Evolutionary conservation across 257 asterid species (phyloP).

Genomic region (Petunia secreta): DNA sequence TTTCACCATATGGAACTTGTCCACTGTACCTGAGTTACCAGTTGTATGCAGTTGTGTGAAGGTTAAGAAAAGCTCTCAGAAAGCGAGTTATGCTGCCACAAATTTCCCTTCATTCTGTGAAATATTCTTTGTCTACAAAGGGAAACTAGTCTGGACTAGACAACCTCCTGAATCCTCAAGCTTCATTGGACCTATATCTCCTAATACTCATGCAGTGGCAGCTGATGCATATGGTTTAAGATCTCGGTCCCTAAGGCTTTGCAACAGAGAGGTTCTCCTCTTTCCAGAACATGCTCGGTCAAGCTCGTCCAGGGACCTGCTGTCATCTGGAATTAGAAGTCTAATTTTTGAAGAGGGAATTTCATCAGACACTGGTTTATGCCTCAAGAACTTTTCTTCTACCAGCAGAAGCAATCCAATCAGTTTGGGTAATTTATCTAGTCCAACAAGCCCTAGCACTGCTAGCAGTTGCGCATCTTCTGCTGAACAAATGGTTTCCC

Average conservation of each 20-base stretch:
- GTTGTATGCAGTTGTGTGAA: slow-evolving; percentile 56
- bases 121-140: slow-evolving; percentile 74
- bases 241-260: slow-evolving; percentile 41
- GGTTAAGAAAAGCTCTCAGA: slow-evolving; percentile 63
- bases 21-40: slow-evolving; percentile 21
- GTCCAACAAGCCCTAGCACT: slow-evolving; percentile 37
- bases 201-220: slow-evolving; percentile 36
- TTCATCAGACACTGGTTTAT: slow-evolving; percentile 21
- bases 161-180: slow-evolving; percentile 47
- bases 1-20: background rate
- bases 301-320: slow-evolving; percentile 34
- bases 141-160: slow-evolving; percentile 71
- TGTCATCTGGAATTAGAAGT: slow-evolving; percentile 34
- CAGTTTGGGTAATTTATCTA: slow-evolving; percentile 27
- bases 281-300: slow-evolving; percentile 32
- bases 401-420: slow-evolving; percentile 31
- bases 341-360: slow-evolving; percentile 26
- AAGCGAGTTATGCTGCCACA: slow-evolving; percentile 67
- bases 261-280: slow-evolving; percentile 36
- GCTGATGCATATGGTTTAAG: slow-evolving; percentile 36
- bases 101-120: slow-evolving; percentile 72
- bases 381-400: slow-evolving; percentile 22
- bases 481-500: slow-evolving; percentile 38
- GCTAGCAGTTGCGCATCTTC: slow-evolving; percentile 39
- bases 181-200: slow-evolving; percentile 29